Base-by-base conservation (phyloP, 352 stramenopile genomes). In the Phytophthora sansomeana region DNA sequence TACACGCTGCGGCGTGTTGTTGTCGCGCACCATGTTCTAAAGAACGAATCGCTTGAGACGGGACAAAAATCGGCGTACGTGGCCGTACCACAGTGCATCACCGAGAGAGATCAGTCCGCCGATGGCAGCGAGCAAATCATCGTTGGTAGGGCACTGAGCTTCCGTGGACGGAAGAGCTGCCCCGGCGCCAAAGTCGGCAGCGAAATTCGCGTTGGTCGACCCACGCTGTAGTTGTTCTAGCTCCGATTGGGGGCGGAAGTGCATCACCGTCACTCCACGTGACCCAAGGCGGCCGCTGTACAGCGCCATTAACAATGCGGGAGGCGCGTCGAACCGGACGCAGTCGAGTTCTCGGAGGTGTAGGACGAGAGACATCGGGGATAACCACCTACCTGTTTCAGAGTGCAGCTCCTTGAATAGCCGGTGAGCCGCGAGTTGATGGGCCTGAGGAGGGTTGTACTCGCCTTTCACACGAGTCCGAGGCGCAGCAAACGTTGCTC, bases 361-460 rank as follows among this genome's bases (percentile, higher is more conserved):
- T 2, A 48, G 33, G 2, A 63, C 44, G 42, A 63, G 56, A n/a
- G 35, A 64, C 57, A 64, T 58, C 4, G 55, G 24, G 2, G 57
- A 46, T 16, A 8, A 36, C 21, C 17, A 58, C 57, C n/a, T 48
- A 64, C 57, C 57, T 64, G 13, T 6, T 16, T 21, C 17, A 8
- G 30, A 33, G 52, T 52, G 42, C 16, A 52, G 44, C n/a, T 36
- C 29, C 13, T 36, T 13, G 42, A 42, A 61, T 6, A 46, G 1
- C 7, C 41, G 16, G n/a, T 63, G 33, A 21, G 56, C 57, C 2
- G 46, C 44, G 8, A 61, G 51, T 10, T 55, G 41, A 42, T 55
- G 48, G 8, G 35, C 33, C 5, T 50, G 16, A 6, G 59, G 50
- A 5, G 49, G 51, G 11, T 58, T 55, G n/a, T 60, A 60, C 2